Conservation (phyloP, 768 basidiomycete genomes). For the Amanita inopinata region DNA sequence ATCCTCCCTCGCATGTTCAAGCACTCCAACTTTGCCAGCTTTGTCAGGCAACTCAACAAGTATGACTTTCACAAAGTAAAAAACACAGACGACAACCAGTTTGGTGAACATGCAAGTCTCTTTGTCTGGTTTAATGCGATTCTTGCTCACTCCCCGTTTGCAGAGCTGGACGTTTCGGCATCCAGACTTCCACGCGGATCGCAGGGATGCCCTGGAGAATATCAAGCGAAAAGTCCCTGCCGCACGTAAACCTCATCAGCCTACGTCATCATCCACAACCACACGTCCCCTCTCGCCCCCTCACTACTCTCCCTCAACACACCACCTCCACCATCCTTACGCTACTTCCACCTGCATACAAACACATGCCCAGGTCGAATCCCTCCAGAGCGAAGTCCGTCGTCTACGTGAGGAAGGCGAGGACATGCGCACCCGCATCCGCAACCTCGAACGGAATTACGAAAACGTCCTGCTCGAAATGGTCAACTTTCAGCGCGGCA, state of each 20-base stretch:
- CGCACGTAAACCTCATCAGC: slow-evolving; percentile 27
- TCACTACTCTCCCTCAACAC: slow-evolving; percentile 22
- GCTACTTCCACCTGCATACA: slow-evolving; percentile 9
- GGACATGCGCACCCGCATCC: slow-evolving; percentile 43
- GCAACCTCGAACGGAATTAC: slow-evolving; percentile 52
- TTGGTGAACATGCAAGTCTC: slow-evolving; percentile 44
- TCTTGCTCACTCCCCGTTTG: neutral
- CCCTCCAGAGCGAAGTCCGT: slow-evolving; percentile 41
- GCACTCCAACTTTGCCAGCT: slow-evolving; percentile 88
- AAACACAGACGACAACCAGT: slow-evolving; percentile 74
- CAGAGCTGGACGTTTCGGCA: slow-evolving; percentile 54
- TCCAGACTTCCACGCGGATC: slow-evolving; percentile 47
- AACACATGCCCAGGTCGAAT: slow-evolving; percentile 18
- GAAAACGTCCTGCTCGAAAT: slow-evolving; percentile 62
- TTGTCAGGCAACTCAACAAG: slow-evolving; percentile 91
- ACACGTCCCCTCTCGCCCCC: slow-evolving; percentile 13
- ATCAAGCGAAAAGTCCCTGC: slow-evolving; percentile 53
- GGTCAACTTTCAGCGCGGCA: slow-evolving; percentile 43
- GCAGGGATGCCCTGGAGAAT: slow-evolving; percentile 45
- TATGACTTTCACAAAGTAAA: slow-evolving; percentile 98
- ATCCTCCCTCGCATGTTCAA: slow-evolving; percentile 92
- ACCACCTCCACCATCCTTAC: slow-evolving; percentile 8
- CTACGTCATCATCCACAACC: slow-evolving; percentile 16
- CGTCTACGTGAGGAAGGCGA: slow-evolving; percentile 36
- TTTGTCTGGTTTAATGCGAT: slow-evolving; percentile 1